Evolutionary conservation across 192 early-diverging fungal genomes (phyloP), one percentile per base, ranked within the genome.

Genomic region (Spizellomyces punctatus): DNA sequence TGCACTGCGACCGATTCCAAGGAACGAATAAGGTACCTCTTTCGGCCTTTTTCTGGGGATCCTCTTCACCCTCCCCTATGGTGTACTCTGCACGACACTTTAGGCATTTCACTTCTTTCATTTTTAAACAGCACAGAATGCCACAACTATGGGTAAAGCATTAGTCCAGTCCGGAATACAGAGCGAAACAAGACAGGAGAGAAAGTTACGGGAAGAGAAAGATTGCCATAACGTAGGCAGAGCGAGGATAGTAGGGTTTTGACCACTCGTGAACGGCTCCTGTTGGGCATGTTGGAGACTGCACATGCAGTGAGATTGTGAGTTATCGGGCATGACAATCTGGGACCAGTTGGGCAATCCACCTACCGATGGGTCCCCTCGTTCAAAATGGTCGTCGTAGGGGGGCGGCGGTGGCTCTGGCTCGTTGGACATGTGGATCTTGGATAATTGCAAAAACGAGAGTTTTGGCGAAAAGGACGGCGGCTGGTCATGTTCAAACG

Each of bases 241-340:
- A 71, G 6, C 16, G 10, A 9, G 69, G 69, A 57, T 71, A 71
- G 46, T 71, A 71, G 6, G 69, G 69, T 62, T 60, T 60, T 17
- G 59, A 62, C 69, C 69, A 71, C 6, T 46, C 21, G 46, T 71
- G 69, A 17, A 42, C 21, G 17, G 17, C 16, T 16, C 59, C 59
- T 16, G 16, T 41, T 27, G 59, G 59, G 42, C 59, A 61, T 19
- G 22, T 41, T 6, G 59, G 6, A 41, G 59, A 61, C 59, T 61
- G 42, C 5, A 10, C 0, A 42, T 61, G 17, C 27, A 36, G 0
- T 36, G 27, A 36, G 27, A 36, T 36, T 0, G 27, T 36, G 27
- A 36, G 27, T 36, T 36, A 0, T 3, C 27, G 3, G 27, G 27
- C 27, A 36, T 36, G 3, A 36, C 27, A 36, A 2, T 0, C 27